phyloP scores from a whole-genome alignment of 208 protist species.

The Acanthamoeba castellanii region DNA sequence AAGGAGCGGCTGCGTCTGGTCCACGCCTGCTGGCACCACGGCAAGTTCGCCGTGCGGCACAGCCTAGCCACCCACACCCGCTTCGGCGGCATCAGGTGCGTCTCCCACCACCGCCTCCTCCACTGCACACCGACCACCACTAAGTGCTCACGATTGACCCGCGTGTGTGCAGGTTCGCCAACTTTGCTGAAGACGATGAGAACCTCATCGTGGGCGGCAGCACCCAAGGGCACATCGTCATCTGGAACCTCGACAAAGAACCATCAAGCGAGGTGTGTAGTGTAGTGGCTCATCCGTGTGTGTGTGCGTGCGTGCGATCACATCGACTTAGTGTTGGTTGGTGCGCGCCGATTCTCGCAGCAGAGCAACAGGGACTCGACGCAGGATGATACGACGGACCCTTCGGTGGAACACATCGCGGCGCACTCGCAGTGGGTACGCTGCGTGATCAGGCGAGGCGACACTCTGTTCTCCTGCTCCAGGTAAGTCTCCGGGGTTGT shows the following conservation, averaged over 20 bases:
- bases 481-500: background rate
- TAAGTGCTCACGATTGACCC: too few species aligned
- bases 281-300: background rate
- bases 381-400: too few species aligned
- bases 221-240: background rate
- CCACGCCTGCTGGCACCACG: background rate
- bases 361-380: too few species aligned
- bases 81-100: background rate
- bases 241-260: background rate
- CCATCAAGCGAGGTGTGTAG: background rate
- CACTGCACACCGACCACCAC: too few species aligned
- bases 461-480: background rate
- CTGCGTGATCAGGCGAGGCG: background rate
- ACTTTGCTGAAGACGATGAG: background rate
- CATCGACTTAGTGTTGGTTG: too few species aligned
- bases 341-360: background rate
- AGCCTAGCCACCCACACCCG: background rate
- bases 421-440: background rate
- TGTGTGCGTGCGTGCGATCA: background rate
- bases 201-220: background rate
- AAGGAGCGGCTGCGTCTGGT: background rate
- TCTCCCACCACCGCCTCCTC: too few species aligned
- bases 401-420: background rate
- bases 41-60: background rate
- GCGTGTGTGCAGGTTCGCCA: background rate